phyloP scores from a whole-genome alignment of 208 protist genomes.

The Leishmania aethiopica region DNA sequence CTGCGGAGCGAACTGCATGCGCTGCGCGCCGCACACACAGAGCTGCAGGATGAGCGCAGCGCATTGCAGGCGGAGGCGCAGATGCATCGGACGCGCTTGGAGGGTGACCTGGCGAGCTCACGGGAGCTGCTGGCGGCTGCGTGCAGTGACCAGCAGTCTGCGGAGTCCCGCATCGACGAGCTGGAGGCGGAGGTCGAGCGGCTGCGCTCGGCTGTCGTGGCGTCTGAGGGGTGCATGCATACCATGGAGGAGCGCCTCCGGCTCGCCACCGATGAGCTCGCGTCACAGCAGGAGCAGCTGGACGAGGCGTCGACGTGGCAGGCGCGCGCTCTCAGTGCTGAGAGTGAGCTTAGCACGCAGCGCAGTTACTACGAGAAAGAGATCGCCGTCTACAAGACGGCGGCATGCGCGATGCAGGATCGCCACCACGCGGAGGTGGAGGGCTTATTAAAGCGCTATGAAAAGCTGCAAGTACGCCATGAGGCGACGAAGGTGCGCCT shows the following conservation, averaged over 20 bases:
- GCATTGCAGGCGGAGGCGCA: conserved; percentile 13
- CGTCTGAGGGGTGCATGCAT: conserved; percentile 23
- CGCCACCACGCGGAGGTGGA: conserved; percentile 37
- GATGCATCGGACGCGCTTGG: conserved; percentile 12
- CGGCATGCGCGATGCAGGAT: conserved; percentile 42
- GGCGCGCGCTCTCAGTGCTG: conserved; percentile 29
- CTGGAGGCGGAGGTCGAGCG: conserved; percentile 39
- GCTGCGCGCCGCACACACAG: conserved; percentile 4
- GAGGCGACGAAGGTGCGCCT: conserved; percentile 45
- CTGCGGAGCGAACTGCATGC: conserved; percentile 26
- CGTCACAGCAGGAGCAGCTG: conserved; percentile 12
- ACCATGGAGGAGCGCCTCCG: conserved; percentile 32
- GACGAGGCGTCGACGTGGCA: conserved; percentile 25
- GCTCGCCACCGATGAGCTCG: conserved; percentile 19
- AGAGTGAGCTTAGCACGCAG: conserved; percentile 40
- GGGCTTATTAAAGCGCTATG: conserved; percentile 26
- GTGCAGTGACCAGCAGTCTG: neutral
- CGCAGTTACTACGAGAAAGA: conserved; percentile 44
- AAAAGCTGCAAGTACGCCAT: conserved; percentile 38
- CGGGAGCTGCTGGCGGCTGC: conserved; percentile 16
- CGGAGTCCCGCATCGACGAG: conserved; percentile 25
- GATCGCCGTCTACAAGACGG: conserved; percentile 44
- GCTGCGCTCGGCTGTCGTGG: conserved; percentile 11
- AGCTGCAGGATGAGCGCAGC: conserved; percentile 25
- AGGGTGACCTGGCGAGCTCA: conserved; percentile 20